Conservation (phyloP, 2,329 filamentous ascomycete genomes). For the Geosmithia putterillii region DNA sequence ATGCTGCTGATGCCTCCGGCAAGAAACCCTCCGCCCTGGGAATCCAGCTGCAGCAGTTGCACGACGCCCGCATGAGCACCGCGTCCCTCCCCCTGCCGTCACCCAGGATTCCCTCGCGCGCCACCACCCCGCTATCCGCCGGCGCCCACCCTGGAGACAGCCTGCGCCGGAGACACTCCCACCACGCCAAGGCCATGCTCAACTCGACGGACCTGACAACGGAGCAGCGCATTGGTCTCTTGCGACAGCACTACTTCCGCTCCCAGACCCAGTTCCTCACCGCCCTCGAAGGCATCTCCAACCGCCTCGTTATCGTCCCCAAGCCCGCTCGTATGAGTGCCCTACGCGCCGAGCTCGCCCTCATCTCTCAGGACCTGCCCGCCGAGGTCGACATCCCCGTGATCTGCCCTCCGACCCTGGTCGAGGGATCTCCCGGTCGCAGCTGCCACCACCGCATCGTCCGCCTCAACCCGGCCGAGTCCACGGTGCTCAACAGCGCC, state of each 20-base stretch:
- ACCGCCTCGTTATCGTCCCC: slow-evolving; percentile 69
- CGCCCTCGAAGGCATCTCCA: slow-evolving; percentile 73
- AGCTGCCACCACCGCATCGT: slow-evolving; percentile 76
- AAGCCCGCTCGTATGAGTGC: slow-evolving; percentile 74
- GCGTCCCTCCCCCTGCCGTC: slow-evolving; percentile 55
- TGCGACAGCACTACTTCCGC: slow-evolving; percentile 74
- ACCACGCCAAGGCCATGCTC: slow-evolving; percentile 42
- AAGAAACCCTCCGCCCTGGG: slow-evolving; percentile 38
- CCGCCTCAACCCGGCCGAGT: slow-evolving; percentile 70
- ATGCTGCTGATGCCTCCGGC: slow-evolving; percentile 18
- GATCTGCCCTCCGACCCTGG: slow-evolving; percentile 64
- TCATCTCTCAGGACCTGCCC: slow-evolving; percentile 70
- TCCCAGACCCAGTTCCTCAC: slow-evolving; percentile 71
- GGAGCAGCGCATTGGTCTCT: slow-evolving; percentile 55
- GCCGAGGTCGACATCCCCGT: slow-evolving; percentile 76
- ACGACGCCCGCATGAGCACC: slow-evolving; percentile 54
- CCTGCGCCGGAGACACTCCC: slow-evolving; percentile 48
- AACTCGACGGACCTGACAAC: slow-evolving; percentile 50
- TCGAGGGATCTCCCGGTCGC: slow-evolving; percentile 60
- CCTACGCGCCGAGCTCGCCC: slow-evolving; percentile 64
- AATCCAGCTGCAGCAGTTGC: slow-evolving; percentile 21
- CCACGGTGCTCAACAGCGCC: slow-evolving; percentile 75
- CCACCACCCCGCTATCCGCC: slow-evolving; percentile 45
- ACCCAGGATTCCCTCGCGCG: slow-evolving; percentile 36
- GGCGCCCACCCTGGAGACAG: slow-evolving; percentile 34